Evolutionary conservation across 129 eudicot species (phyloP).

Genomic region (Helianthus annuus): DNA sequence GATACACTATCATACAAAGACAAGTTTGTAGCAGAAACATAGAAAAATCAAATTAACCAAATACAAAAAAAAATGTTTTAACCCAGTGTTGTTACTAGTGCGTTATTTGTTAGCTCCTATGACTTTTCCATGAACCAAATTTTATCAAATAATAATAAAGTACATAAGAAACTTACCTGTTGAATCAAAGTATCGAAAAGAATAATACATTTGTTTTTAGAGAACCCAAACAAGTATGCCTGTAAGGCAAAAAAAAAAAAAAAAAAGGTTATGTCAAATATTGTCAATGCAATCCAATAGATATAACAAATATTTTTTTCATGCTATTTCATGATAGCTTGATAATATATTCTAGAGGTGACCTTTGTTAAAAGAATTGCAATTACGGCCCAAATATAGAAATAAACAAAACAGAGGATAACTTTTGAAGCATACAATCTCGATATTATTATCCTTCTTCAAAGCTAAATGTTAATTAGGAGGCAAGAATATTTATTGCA

Average conservation of each 20-base stretch:
- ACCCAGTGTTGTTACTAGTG: neutral
- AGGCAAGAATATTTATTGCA: neutral
- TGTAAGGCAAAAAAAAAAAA: too few relatives aligned
- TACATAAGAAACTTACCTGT: slow-evolving; percentile 51
- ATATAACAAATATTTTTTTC: neutral
- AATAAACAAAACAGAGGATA: neutral
- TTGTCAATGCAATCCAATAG: neutral
- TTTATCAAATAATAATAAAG: neutral
- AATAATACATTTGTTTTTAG: slow-evolving; percentile 86
- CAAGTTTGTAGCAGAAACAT: neutral
- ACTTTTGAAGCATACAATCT: neutral
- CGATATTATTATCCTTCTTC: slow-evolving; percentile 2
- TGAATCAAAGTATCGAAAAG: slow-evolving; percentile 89
- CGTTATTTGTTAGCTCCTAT: neutral
- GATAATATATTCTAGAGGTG: neutral
- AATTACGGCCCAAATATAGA: neutral
- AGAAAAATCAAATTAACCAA: neutral
- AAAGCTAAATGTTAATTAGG: neutral
- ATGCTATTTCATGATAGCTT: neutral
- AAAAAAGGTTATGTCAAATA: slow-evolving; percentile 18
- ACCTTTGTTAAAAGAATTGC: neutral
- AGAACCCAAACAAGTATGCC: slow-evolving; percentile 97
- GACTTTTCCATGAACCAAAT: neutral
- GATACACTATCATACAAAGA: neutral
- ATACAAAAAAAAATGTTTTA: neutral